Evolutionary conservation across 2,329 filamentous ascomycete species (phyloP).

Genomic region (Sporothrix protearum): DNA sequence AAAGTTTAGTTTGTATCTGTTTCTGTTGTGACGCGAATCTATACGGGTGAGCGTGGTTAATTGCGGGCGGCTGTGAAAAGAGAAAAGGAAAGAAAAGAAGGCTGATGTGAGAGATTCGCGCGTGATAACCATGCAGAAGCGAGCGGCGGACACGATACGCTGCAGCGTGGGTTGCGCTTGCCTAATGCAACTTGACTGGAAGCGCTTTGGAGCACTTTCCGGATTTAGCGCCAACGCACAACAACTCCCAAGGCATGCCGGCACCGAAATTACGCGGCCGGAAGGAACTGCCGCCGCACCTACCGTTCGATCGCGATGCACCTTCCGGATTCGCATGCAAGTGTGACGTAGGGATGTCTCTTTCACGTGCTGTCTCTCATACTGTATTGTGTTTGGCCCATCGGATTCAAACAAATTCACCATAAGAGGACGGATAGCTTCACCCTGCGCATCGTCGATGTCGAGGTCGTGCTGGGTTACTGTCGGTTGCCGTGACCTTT

Average conservation of each 20-base stretch:
- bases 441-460: too few species aligned
- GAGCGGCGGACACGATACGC: not conserved
- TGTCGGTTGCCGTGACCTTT: not conserved
- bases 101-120: slow-evolving; percentile 10
- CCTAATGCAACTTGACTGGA: not conserved
- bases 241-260: not conserved
- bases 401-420: too few species aligned
- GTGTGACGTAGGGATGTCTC: not conserved
- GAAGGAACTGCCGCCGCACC: not conserved
- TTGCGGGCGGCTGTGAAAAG: not conserved
- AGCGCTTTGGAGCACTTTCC: not conserved
- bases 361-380: not conserved
- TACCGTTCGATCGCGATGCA: not conserved
- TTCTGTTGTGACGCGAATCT: not conserved
- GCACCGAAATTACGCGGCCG: not conserved
- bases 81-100: not conserved
- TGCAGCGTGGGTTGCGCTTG: not conserved
- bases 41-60: not conserved
- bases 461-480: not conserved
- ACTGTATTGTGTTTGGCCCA: too few species aligned
- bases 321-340: not conserved
- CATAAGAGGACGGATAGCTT: not conserved
- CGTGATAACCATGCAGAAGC: not conserved
- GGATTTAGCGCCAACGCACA: not conserved
- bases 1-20: not conserved